phyloP scores from a whole-genome alignment of 2,329 filamentous ascomycete species.

The Sordariomycetes sp. region DNA sequence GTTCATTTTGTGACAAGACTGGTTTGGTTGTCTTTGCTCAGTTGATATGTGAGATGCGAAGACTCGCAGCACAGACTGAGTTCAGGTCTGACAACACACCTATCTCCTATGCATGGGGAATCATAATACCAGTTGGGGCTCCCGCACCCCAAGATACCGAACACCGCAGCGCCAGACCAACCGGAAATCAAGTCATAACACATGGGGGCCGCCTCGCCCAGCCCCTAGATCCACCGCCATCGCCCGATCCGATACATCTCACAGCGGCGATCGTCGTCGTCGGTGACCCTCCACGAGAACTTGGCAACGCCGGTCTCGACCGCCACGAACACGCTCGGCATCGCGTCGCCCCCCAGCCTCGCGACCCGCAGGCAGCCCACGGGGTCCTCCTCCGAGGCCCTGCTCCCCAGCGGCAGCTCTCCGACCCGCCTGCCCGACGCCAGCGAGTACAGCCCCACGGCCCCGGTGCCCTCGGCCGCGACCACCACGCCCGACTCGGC shows the following conservation, averaged over 20 bases:
- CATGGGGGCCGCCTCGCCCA: neutral
- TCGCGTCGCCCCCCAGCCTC: conserved; percentile 28
- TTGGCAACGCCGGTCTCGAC: conserved; percentile 24
- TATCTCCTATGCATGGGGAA: no score
- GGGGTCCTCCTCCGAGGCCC: neutral
- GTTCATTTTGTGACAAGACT: no score
- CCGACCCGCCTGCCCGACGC: conserved; percentile 27
- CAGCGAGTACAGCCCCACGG: conserved; percentile 37
- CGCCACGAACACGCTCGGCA: conserved; percentile 36
- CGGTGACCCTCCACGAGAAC: conserved; percentile 28
- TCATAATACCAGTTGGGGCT: no score
- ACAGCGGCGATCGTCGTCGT: neutral
- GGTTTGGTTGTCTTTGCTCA: no score
- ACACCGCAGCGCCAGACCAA: no score
- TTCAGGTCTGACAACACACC: no score
- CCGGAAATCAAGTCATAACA: no score
- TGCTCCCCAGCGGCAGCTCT: neutral
- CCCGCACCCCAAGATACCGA: no score
- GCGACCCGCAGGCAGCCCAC: conserved; percentile 27
- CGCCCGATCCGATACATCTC: neutral
- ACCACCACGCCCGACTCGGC: conserved; percentile 36
- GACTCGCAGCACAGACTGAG: no score
- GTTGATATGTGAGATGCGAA: no score
- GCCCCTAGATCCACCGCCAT: no score
- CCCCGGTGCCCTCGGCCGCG: conserved; percentile 38